Base-by-base conservation (phyloP, 23 red algal genomes). In the Gracilaria gracilis region DNA sequence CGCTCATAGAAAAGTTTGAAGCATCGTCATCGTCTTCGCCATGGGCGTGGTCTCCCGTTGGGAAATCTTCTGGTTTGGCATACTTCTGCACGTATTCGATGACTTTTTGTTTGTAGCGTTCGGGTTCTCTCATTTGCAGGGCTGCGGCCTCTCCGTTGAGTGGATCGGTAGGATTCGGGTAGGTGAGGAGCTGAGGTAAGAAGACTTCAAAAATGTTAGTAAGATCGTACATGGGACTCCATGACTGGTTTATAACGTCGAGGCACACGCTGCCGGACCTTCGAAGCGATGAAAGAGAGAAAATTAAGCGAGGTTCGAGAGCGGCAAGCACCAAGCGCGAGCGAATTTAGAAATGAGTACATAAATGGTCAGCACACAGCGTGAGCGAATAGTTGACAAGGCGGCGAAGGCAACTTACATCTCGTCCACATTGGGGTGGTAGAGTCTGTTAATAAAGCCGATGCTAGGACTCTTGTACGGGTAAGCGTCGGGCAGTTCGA, bases 161-260 rank as follows among this genome's bases (percentile, higher is more conserved):
- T 40, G 97, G 97, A 72, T 99, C 97, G 24, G 91, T 94, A 61
- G 93, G 94, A 81, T 99, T 99, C 24, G 97, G 97, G 61, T 99
- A 99, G 16, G 97, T 99, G 47, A 99, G 95, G 61, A 99, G 95
- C 88, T 99, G 97, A 70, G 97, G 97, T 28, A 99, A 75, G 80
- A 99, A 99, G 23, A 99, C 94, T 83, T 99, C 97, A 90, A 99
- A 99, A 88, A 99, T 93, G 86, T 99, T 99, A 66, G 93, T 91
- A 40, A 99, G 92, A 89, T 99, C 95, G 82, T 94, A 99, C 93
- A 99, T 96, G 28, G 97, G 97, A 32, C 93, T 95, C 97, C 97
- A 99, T 61, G 95, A 91, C 76, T 99, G 97, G 88, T 99, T 99
- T 80, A 99, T 99, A 51, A 99, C 97, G 78, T 99, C 97, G 40